Percentiles rank a stretch among this genome's conserved stretches.
Conservation (phyloP, 768 basidiomycete species). For the Sarcomyxa edulis region DNA sequence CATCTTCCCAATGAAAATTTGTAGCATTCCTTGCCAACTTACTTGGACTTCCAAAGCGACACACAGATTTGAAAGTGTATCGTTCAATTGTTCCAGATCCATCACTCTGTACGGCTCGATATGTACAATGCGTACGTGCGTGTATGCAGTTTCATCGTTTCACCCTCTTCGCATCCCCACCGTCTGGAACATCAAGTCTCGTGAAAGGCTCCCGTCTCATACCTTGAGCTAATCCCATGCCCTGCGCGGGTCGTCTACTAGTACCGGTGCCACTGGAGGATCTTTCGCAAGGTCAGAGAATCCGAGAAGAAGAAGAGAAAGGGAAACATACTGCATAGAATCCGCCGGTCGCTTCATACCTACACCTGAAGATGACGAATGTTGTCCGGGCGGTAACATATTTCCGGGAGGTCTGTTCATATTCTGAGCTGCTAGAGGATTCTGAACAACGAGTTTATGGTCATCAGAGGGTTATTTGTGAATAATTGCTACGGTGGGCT, state of each 20-base stretch:
- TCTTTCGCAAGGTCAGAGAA: slow-evolving; percentile 14
- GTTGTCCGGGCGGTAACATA: slow-evolving; percentile 1
- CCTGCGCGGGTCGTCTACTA: slow-evolving; percentile 23
- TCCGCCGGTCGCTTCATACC: slow-evolving; percentile 29
- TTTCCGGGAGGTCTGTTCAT: slow-evolving; percentile 1
- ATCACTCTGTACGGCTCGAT: no score
- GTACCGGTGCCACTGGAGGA: slow-evolving; percentile 15
- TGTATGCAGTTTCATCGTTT: slow-evolving; percentile 23
- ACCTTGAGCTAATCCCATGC: slow-evolving; percentile 33
- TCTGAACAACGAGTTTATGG: slow-evolving; percentile 1
- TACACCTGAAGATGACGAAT: slow-evolving; percentile 6
- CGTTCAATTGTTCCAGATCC: no score
- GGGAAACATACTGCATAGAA: slow-evolving; percentile 17
- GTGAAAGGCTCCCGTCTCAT: slow-evolving; percentile 22
- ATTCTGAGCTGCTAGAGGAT: slow-evolving; percentile 7
- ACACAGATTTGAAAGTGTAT: no score
- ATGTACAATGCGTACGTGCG: not conserved
- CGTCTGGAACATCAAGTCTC: slow-evolving; percentile 29
- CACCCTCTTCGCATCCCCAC: slow-evolving; percentile 41
- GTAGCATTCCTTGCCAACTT: no score
- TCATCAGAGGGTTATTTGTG: not conserved
- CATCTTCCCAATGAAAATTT: no score
- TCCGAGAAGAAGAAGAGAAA: slow-evolving; percentile 7
- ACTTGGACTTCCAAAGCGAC: no score
- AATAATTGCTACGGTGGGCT: slow-evolving; percentile 7